These are phyloP conservation scores for Ascochyta fabae DNA, from an alignment of 2,329 filamentous ascomycete genomes.

Conservation along the genomic window DNA sequence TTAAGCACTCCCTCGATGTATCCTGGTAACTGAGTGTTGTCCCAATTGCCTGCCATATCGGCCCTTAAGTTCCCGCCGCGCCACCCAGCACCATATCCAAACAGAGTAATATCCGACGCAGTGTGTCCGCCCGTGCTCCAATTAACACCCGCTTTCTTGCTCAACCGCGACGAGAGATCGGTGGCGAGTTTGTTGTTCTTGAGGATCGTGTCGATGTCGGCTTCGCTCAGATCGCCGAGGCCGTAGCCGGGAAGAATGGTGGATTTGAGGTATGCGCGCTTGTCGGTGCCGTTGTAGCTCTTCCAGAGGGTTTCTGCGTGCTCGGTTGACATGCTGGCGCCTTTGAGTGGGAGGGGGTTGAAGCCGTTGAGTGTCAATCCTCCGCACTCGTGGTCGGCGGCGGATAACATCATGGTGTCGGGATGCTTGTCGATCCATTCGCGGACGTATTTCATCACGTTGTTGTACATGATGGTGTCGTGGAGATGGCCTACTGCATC, in stretches of 20 bases:
- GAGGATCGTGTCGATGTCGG: conserved; percentile 38
- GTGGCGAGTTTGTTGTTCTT: conserved; percentile 30
- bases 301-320: conserved; percentile 34
- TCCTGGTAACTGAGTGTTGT: conserved; percentile 29
- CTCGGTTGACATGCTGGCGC: conserved; percentile 43
- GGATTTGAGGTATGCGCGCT: conserved; percentile 29
- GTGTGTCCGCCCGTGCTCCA: conserved; percentile 50
- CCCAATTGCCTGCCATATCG: conserved; percentile 34
- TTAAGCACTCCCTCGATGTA: conserved; percentile 29
- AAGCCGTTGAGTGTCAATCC: conserved; percentile 50
- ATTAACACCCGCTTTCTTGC: conserved; percentile 40
- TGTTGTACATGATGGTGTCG: conserved; percentile 52
- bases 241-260: conserved; percentile 43
- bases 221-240: conserved; percentile 27
- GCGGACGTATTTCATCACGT: conserved; percentile 47
- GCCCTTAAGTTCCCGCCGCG: conserved; percentile 22
- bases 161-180: conserved; percentile 41
- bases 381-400: conserved; percentile 53
- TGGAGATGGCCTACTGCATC: conserved; percentile 40
- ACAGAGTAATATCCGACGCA: conserved; percentile 47
- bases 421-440: conserved; percentile 51
- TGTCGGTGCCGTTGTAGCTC: conserved; percentile 42
- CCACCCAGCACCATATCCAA: conserved; percentile 42
- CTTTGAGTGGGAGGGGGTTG: conserved; percentile 43
- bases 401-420: conserved; percentile 49